phyloP scores from a whole-genome alignment of 2,329 filamentous ascomycete species.

The Penicillium sp. region DNA sequence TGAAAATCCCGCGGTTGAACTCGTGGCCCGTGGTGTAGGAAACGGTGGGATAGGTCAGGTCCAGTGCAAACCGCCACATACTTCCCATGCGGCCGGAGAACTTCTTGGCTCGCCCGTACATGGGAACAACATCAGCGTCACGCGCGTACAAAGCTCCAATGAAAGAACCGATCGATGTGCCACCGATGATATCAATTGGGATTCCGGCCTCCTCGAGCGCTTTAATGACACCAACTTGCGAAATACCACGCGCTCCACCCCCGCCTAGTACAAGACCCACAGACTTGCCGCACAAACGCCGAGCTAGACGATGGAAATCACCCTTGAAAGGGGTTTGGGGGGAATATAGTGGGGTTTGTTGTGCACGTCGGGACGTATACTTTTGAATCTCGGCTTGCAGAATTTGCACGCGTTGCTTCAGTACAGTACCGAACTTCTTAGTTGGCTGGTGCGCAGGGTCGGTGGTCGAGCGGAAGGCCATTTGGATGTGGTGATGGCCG shows the following conservation, averaged over 20 bases:
- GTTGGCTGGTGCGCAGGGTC: constrained; percentile 73
- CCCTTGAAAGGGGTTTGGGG: constrained; percentile 92
- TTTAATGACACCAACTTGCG: constrained; percentile 89
- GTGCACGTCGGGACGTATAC: constrained; percentile 90
- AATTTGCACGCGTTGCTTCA: constrained; percentile 92
- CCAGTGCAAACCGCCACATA: constrained; percentile 96
- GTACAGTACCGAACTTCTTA: constrained; percentile 75
- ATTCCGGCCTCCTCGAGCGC: constrained; percentile 95
- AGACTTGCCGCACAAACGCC: constrained; percentile 87
- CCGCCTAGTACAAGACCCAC: constrained; percentile 92
- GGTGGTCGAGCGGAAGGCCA: constrained; percentile 75
- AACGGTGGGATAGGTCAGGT: constrained; percentile 91
- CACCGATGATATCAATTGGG: constrained; percentile 90
- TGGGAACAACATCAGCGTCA: constrained; percentile 93
- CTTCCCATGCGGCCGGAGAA: constrained; percentile 98
- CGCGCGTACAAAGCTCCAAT: constrained; percentile 93
- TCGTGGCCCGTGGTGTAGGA: constrained; percentile 98
- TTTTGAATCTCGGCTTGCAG: constrained; percentile 97
- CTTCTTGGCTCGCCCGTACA: constrained; percentile 95
- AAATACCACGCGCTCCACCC: constrained; percentile 85
- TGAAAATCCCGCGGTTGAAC: constrained; percentile 98
- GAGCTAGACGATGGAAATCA: constrained; percentile 89
- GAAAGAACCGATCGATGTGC: constrained; percentile 94
- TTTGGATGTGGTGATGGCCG: constrained; percentile 95
- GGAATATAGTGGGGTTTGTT: constrained; percentile 83